These are phyloP conservation scores for Aspergillus wentii DNA, from an alignment of 495 filamentous ascomycete species.

Conservation along the genomic window DNA sequence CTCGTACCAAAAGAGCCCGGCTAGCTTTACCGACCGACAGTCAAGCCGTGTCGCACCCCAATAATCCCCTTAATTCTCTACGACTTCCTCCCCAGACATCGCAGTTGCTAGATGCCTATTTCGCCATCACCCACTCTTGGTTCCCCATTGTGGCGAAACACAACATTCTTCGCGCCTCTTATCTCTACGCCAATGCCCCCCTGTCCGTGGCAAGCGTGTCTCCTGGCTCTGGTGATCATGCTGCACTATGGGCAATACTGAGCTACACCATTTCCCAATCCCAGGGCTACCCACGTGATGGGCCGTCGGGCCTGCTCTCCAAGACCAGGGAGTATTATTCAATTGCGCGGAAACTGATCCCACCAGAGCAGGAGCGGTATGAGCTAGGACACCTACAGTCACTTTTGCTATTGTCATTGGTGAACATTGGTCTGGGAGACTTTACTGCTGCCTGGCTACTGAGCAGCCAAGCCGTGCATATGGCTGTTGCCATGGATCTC, in stretches of 20 bases:
- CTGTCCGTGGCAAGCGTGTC: conserved; percentile 33
- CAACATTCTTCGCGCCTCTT: conserved; percentile 51
- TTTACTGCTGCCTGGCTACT: conserved; percentile 56
- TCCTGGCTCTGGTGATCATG: conserved; percentile 52
- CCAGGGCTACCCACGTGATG: conserved; percentile 18
- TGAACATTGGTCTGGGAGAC: conserved; percentile 53
- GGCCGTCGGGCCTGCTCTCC: conserved; percentile 13
- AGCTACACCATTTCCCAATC: conserved; percentile 49
- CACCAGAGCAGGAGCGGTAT: conserved; percentile 50
- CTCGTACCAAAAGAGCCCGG: conserved; percentile 26
- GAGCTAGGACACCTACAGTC: conserved; percentile 61
- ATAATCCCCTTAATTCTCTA: conserved; percentile 18
- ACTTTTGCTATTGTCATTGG: conserved; percentile 54
- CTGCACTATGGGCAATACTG: conserved; percentile 60
- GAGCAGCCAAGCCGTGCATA: conserved; percentile 56
- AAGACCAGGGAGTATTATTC: conserved; percentile 47
- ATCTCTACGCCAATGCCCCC: conserved; percentile 45
- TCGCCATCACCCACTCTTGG: conserved; percentile 69
- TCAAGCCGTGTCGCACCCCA: conserved; percentile 7
- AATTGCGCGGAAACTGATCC: conserved; percentile 55
- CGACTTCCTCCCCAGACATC: conserved; percentile 58
- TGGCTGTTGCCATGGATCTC: conserved; percentile 47
- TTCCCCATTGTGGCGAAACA: conserved; percentile 69
- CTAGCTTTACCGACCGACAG: conserved; percentile 16
- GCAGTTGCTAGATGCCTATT: conserved; percentile 65